These are phyloP conservation scores for Alternaria metachromatica DNA, from an alignment of 2,329 filamentous ascomycete genomes.

Conservation along the genomic window DNA sequence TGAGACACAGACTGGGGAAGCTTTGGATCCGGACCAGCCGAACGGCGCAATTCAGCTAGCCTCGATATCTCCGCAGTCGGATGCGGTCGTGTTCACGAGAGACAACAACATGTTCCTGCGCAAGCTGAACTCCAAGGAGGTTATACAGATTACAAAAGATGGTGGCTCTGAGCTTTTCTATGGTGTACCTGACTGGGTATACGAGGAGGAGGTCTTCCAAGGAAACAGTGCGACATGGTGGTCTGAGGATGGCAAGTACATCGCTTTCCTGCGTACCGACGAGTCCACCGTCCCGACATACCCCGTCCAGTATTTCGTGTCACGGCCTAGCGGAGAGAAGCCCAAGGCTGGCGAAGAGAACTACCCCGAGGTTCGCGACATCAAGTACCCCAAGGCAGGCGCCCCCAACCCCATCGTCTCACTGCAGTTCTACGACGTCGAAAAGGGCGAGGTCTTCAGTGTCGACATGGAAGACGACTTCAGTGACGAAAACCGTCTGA, in stretches of 20 bases:
- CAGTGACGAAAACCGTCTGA: slow-evolving; percentile 79
- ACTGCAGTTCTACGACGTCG: slow-evolving; percentile 86
- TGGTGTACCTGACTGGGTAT: slow-evolving; percentile 96
- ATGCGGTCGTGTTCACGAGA: slow-evolving; percentile 86
- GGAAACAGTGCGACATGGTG: slow-evolving; percentile 91
- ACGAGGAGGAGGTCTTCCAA: slow-evolving; percentile 83
- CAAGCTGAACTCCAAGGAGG: slow-evolving; percentile 64
- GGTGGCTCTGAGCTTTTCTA: slow-evolving; percentile 92
- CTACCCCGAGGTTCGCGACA: slow-evolving; percentile 87
- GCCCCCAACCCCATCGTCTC: slow-evolving; percentile 91
- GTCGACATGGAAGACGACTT: slow-evolving; percentile 82
- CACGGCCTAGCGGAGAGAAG: slow-evolving; percentile 76
- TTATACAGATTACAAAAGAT: slow-evolving; percentile 80
- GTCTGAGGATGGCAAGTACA: slow-evolving; percentile 85
- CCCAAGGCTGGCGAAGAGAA: slow-evolving; percentile 76
- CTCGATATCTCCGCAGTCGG: slow-evolving; percentile 84
- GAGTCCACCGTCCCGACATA: slow-evolving; percentile 91
- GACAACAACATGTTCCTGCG: slow-evolving; percentile 91
- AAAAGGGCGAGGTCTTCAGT: slow-evolving; percentile 76
- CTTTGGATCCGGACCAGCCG: slow-evolving; percentile 74
- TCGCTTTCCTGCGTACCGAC: slow-evolving; percentile 93
- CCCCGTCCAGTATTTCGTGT: slow-evolving; percentile 91
- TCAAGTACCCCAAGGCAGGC: slow-evolving; percentile 98
- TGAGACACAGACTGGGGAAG: slow-evolving; percentile 74
- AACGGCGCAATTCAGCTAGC: slow-evolving; percentile 79